Evolutionary conservation across 441 rosid species (phyloP), one percentile per base, ranked within the genome.

Genomic region (Geranium incanum): DNA sequence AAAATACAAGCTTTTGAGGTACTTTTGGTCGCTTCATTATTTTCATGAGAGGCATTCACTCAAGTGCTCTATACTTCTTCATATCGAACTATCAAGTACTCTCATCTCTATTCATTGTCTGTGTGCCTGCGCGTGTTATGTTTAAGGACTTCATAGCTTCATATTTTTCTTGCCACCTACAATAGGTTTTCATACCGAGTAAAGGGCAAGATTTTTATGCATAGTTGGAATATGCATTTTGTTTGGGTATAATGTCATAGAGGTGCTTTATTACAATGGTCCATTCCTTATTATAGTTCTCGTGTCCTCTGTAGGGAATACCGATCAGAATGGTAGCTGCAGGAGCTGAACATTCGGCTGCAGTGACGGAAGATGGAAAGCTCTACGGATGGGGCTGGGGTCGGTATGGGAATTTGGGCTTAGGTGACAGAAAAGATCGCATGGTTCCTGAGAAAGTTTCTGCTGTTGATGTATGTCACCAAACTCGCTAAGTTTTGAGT

Each of bases 381-480:
- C 93, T 95, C 23, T 92, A 90, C 81, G 99, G 99, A 75, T 95
- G 99, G 99, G 99, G 99, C 0, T 92, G 99, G 97, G 99, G 99
- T 6, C 79, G 95, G 59, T 92, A 95, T 76, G 99, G 97, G 57
- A 95, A 95, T 85, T 78, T 95, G 87, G 99, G 99, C 75, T 84
- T 95, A 39, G 99, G 99, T 67, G 99, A 95, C 83, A 81, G 97
- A 78, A 87, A 71, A 67, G 99, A 95, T 80, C 98, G 98, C 70
- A 77, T 84, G 77, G 82, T 92, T 78, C 99, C 99, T 52, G 92
- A 85, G 83, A 88, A 84, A 80, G 95, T 92, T 77, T 76, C 87
- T 71, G 71, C 85, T 60, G 68, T 77, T 71, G 72, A 82, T 78
- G 97, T 92, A 90, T 76, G 94, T 82, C 68, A 28, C 72, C 64